Conservation (phyloP, 768 basidiomycete genomes). For the Stropharia rugosoannulata region DNA sequence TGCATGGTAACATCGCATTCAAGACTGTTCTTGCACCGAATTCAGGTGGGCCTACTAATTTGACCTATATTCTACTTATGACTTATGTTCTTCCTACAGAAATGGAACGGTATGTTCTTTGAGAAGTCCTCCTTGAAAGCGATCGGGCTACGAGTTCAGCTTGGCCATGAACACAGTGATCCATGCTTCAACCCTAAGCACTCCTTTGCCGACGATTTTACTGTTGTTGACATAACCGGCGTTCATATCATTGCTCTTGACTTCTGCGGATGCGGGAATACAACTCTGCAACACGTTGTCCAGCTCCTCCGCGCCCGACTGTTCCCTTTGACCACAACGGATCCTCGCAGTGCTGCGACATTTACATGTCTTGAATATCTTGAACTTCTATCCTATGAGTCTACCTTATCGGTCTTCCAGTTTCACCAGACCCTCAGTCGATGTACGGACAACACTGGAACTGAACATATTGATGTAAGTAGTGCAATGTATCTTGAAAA, state of each 20-base stretch:
- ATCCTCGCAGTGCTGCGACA: constrained; percentile 28
- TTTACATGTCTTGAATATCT: constrained; percentile 27
- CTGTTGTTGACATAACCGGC: constrained; percentile 20
- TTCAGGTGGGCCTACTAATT: not conserved
- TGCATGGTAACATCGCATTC: not conserved
- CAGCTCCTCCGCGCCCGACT: constrained; percentile 30
- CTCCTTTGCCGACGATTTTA: constrained; percentile 10
- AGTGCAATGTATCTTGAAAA: not conserved
- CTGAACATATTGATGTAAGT: constrained; percentile 12
- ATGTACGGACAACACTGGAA: constrained; percentile 29
- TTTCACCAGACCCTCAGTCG: constrained; percentile 26
- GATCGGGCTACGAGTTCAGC: not conserved
- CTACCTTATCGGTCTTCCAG: constrained; percentile 29
- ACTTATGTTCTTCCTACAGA: too few species aligned
- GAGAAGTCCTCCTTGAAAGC: not conserved
- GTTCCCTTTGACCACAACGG: constrained; percentile 27
- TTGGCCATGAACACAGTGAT: not conserved
- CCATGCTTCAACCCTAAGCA: not conserved
- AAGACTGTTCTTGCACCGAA: not conserved
- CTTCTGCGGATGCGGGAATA: constrained; percentile 26
- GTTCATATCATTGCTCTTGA: constrained; percentile 26
- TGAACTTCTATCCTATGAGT: constrained; percentile 29
- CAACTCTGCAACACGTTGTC: not conserved
- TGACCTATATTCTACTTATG: too few species aligned
- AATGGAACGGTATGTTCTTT: not conserved